Percentiles rank a stretch among this genome's conserved stretches.
These are phyloP conservation scores for Musa schizocarpa DNA, from an alignment of 176 grass and related monocot species.

Conservation along the genomic window DNA sequence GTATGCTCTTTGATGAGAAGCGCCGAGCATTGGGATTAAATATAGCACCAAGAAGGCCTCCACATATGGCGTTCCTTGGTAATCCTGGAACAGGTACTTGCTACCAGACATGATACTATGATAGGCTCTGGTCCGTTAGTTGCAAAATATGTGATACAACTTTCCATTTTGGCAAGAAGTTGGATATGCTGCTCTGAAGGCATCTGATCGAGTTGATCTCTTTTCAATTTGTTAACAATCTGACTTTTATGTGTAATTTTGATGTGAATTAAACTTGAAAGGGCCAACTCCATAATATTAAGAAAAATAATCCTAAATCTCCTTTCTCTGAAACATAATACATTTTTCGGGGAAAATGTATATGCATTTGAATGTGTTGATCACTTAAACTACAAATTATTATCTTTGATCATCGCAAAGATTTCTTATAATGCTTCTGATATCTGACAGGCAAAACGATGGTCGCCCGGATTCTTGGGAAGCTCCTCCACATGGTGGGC, in stretches of 20 bases:
- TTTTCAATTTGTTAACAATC: background rate
- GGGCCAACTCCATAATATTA: too few relatives aligned
- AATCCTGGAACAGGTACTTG: slow-evolving; percentile 92
- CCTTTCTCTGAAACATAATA: too few relatives aligned
- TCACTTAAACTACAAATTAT: too few relatives aligned
- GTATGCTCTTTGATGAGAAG: slow-evolving; percentile 99
- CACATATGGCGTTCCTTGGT: slow-evolving; percentile 97
- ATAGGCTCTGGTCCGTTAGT: too few relatives aligned
- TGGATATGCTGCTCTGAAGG: background rate
- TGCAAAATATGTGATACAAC: background rate
- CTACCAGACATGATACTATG: background rate
- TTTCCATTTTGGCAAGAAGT: background rate
- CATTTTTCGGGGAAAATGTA: too few relatives aligned
- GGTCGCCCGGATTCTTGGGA: slow-evolving; percentile 94
- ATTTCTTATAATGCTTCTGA: background rate
- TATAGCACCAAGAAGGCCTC: slow-evolving; percentile 64
- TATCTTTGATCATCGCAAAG: too few relatives aligned
- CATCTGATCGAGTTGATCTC: background rate
- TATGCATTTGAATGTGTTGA: too few relatives aligned
- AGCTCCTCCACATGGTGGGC: slow-evolving; percentile 76
- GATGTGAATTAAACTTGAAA: too few relatives aligned
- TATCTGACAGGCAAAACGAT: slow-evolving; percentile 84
- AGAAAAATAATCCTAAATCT: too few relatives aligned
- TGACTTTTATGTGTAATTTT: too few relatives aligned
- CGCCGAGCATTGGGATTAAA: slow-evolving; percentile 70